Evolutionary conservation across 2,329 filamentous ascomycete species (phyloP), one percentile per base, ranked within the genome.

Genomic region (Aspergillus alliaceus): DNA sequence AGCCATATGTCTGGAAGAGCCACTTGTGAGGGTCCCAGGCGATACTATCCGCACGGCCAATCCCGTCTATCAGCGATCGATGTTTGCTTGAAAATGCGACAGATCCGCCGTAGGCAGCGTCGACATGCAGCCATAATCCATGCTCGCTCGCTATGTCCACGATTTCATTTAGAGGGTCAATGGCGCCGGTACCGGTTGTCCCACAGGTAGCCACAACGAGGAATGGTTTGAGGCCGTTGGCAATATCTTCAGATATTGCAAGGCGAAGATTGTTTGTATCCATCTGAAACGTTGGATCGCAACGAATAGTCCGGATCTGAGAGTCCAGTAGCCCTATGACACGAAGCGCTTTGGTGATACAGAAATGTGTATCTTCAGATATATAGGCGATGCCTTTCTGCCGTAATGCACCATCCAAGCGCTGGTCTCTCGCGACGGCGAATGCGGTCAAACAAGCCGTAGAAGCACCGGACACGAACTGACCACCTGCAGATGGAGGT

Each of bases 21-120:
- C 65, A 67, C 42, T 67, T 67, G 51, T 67, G 64, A 1, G 60
- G 61, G 42, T 67, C 64, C 65, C 65, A 67, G 6, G 65, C 52
- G 20, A 69, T 56, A 46, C 64, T 68, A 44, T 69, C 61, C 7
- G 55, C 65, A 8, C 44, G 48, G 2, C 46, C 60, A 2, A 69
- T 11, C 20, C 61, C 66, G 24, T 57, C 18, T 3, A 60, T 11
- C 2, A 63, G 50, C 0, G 34, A 1, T 8, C 31, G 24, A 6
- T 56, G 52, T 4, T 46, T 50, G 9, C 57, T 42, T 14, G 63
- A 68, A 11, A 68, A 50, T 3, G 56, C 53, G 4, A 53, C 56
- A 1, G 64, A 66, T 4, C 51, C 63, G 22, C 64, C 64, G 27
- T 64, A 66, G 1, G 64, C 64, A 1, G 54, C 66, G 37, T 68